Evolutionary conservation across 805 yeast species (phyloP).

Genomic region (Wickerhamiella sergipiensis): DNA sequence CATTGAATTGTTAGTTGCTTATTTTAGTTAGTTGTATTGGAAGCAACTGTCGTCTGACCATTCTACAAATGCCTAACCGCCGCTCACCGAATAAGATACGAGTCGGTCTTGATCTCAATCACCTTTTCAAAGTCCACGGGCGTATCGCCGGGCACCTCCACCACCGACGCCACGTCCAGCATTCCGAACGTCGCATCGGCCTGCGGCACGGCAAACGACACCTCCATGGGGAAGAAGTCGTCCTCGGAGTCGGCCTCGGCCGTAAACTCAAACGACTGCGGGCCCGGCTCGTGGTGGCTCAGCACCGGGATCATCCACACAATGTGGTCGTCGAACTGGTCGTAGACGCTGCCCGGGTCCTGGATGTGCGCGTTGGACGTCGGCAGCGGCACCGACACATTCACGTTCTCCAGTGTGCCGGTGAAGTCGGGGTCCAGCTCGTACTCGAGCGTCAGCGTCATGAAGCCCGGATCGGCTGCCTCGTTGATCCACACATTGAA

Average conservation of each 20-base stretch:
- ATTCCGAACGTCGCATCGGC: constrained; percentile 42
- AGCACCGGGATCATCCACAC: constrained; percentile 49
- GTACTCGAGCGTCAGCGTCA: constrained; percentile 77
- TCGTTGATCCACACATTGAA: constrained; percentile 76
- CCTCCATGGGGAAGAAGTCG: constrained; percentile 74
- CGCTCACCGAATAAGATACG: constrained; percentile 14
- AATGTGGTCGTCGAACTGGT: constrained; percentile 57
- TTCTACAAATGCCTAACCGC: background rate
- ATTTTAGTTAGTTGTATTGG: no score
- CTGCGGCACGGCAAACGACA: constrained; percentile 39
- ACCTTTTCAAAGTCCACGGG: constrained; percentile 11
- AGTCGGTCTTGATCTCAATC: constrained; percentile 12
- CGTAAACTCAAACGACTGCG: constrained; percentile 69
- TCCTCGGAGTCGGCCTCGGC: constrained; percentile 70
- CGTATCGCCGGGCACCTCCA: constrained; percentile 29
- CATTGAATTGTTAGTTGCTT: no score
- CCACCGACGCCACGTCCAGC: constrained; percentile 49
- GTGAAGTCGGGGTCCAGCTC: constrained; percentile 44
- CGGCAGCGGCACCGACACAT: constrained; percentile 53
- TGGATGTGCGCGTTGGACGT: constrained; percentile 41
- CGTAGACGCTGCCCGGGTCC: constrained; percentile 22
- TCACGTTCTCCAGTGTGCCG: constrained; percentile 39
- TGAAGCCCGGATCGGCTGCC: constrained; percentile 38
- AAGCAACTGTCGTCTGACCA: background rate
- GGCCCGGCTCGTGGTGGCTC: constrained; percentile 29